Base-by-base conservation (phyloP, 2,329 filamentous ascomycete genomes). In the Beauveria bassiana region DNA sequence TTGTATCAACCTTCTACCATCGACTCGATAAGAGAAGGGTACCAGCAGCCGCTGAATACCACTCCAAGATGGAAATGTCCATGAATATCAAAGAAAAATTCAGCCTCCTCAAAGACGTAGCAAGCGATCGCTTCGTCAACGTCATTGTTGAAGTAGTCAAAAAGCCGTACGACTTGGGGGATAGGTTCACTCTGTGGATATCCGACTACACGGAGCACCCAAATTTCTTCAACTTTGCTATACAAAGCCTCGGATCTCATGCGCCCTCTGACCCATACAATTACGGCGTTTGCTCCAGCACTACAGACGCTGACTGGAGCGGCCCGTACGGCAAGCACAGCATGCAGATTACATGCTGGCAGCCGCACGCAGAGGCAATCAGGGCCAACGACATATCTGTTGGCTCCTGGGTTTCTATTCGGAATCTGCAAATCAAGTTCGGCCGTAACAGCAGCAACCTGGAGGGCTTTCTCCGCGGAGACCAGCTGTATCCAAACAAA, bases 121-220 rank as follows among this genome's bases (percentile, higher is more conserved):
- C 74, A 3, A 74, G 80, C 0, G 71, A 73, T 16, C 77, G 68
- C 0, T 96, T 87, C 69, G 85, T 81, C 67, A 85, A 96, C 69
- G 70, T 96, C 1, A 77, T 90, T 20, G 91, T 83, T 1, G 82
- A 93, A 69, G 84, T 96, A 2, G 81, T 92, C 52, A 78, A 72
- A 51, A 73, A 77, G 2, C 81, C 81, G 0, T 78, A 72, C 49
- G 74, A 78, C 34, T 22, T 67, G 7, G 69, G 70, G 24, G 78
- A 81, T 28, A 81, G 74, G 61, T 73, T 83, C 14, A 83, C 85
- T 5, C 65, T 96, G 0, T 92, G 92, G 77, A 76, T 96, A 20
- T 89, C 90, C 0, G 93, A 97, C 72, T 96, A 93, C 71, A 96
- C 91, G 0, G 75, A 83, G 56, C 91, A 97, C 68, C 69, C 78